Conservation (phyloP, 441 rosid species). For the Metrosideros polymorpha region DNA sequence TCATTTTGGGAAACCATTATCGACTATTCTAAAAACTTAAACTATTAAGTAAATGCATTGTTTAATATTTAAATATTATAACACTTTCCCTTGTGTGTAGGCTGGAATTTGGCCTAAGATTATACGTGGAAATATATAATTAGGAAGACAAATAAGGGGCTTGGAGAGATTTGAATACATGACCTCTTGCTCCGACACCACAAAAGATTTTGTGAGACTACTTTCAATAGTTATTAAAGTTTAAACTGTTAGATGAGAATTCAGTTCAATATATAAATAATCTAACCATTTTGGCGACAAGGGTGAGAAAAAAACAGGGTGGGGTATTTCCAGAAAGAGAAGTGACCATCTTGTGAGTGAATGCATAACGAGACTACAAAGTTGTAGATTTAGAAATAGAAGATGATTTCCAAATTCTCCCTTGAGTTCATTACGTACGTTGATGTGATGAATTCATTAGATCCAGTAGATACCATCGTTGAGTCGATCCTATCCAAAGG, state of each 20-base stretch:
- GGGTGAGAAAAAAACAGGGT: not conserved
- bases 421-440: not conserved
- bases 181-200: not conserved
- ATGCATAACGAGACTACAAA: not conserved
- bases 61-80: not conserved
- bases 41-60: rapidly evolving
- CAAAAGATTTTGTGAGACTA: not conserved
- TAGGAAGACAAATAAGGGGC: not conserved
- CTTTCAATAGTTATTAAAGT: not conserved
- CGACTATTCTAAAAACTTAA: not conserved
- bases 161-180: not conserved
- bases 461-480: not conserved
- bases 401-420: not conserved
- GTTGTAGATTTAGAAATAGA: not conserved
- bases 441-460: not conserved
- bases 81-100: rapidly evolving
- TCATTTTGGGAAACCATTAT: not conserved
- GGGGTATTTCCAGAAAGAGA: not conserved
- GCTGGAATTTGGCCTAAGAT: not conserved
- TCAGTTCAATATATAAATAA: not conserved
- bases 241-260: not conserved
- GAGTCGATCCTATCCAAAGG: not conserved
- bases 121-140: not conserved
- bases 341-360: not conserved
- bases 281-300: not conserved